A percentile compares a stretch with the other conserved stretches of the same genome.
Evolutionary conservation across 164 flowering plant genomes (phyloP).

Genomic region (Hamamelis virginiana): DNA sequence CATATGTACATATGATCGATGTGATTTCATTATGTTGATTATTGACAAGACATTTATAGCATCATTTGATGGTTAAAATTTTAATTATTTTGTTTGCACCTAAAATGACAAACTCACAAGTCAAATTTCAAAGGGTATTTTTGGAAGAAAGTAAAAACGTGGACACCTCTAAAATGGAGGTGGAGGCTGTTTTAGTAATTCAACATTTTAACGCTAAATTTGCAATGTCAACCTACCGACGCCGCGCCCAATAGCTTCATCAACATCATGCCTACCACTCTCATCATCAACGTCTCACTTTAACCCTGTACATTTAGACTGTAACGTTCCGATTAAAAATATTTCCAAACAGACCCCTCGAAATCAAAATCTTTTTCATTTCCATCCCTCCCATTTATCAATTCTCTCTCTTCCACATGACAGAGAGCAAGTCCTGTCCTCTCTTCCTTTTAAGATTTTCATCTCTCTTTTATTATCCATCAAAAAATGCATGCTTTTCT

Average conservation of each 20-base stretch:
- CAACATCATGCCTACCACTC: slow-evolving; percentile 1
- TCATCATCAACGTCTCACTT: neutral
- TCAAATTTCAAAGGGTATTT: too few relatives aligned
- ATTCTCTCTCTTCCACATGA: neutral
- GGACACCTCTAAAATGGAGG: neutral
- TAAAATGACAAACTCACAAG: too few relatives aligned
- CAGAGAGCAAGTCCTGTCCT: neutral
- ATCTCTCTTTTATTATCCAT: neutral
- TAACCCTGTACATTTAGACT: neutral
- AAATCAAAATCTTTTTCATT: neutral
- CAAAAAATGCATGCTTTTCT: neutral
- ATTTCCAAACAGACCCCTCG: neutral
- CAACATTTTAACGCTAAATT: neutral
- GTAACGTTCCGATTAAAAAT: neutral
- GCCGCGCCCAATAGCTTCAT: neutral
- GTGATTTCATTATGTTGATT: too few relatives aligned
- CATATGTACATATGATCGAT: too few relatives aligned
- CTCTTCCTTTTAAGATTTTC: neutral
- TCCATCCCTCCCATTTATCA: neutral
- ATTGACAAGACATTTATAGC: too few relatives aligned
- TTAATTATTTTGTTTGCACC: too few relatives aligned
- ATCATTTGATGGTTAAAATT: too few relatives aligned
- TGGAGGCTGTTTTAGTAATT: neutral
- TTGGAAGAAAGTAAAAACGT: too few relatives aligned
- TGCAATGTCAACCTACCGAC: slow-evolving; percentile 1